Percentiles rank a stretch among this genome's conserved stretches.
Evolutionary conservation across 108 stramenopile species (phyloP).

Genomic region (Fragilariopsis cylindrus): DNA sequence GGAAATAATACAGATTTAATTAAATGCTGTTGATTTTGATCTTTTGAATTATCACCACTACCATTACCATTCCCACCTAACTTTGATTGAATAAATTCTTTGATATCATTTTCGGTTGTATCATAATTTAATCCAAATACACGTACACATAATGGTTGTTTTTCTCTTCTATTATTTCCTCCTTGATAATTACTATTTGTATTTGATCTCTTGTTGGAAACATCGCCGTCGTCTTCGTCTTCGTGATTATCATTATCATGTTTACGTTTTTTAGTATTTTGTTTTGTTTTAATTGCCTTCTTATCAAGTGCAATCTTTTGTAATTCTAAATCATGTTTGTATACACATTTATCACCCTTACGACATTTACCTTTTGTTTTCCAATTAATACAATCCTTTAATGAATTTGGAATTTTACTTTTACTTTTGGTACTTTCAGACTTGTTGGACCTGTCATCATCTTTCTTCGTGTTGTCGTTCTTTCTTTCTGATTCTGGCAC

Average conservation of each 20-base stretch:
- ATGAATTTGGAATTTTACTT: constrained; percentile 7
- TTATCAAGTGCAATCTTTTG: constrained; percentile 46
- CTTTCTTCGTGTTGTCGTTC: constrained; percentile 14
- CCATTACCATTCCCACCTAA: not conserved
- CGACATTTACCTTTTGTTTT: constrained; percentile 84
- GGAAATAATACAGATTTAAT: constrained; percentile 54
- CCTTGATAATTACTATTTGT: constrained; percentile 1
- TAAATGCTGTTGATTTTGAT: constrained; percentile 29
- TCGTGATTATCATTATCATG: constrained; percentile 1
- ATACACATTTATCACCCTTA: constrained; percentile 64
- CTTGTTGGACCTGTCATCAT: constrained; percentile 2
- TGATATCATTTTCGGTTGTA: constrained; percentile 63
- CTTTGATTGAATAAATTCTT: constrained; percentile 53
- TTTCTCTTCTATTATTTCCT: constrained; percentile 30
- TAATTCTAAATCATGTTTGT: constrained; percentile 59
- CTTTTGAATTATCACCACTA: constrained; percentile 14
- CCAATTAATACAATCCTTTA: constrained; percentile 81
- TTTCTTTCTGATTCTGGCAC: constrained; percentile 7
- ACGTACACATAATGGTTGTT: constrained; percentile 63
- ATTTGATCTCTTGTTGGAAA: not conserved
- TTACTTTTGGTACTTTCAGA: not conserved
- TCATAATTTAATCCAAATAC: constrained; percentile 83
- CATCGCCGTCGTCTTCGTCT: not conserved
- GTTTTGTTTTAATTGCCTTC: constrained; percentile 25
- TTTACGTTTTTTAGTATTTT: constrained; percentile 15